These are phyloP conservation scores for Talaromyces sp. DNA, from an alignment of 2,329 filamentous ascomycete species.

Conservation along the genomic window DNA sequence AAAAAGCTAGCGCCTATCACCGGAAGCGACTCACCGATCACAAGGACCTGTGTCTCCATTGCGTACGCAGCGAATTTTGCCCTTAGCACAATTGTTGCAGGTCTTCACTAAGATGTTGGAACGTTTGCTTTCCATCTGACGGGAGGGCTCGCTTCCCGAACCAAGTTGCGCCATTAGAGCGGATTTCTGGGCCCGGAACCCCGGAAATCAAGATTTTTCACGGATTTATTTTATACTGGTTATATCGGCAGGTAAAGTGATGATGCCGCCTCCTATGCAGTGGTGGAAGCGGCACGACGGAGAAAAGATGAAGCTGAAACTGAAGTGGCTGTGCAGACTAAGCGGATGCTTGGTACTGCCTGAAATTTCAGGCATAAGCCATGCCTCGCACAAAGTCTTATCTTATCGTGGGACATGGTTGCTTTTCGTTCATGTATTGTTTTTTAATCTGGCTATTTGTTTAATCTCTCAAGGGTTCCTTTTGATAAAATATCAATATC, in stretches of 20 bases:
- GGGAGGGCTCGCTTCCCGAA: not conserved
- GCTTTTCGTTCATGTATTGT: too few relatives aligned
- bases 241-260: not conserved
- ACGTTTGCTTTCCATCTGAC: not conserved
- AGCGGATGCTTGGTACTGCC: not conserved
- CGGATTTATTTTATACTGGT: not conserved
- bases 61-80: slow-evolving; percentile 18
- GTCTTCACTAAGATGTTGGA: slow-evolving; percentile 5
- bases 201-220: not conserved
- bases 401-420: too few relatives aligned
- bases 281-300: not conserved
- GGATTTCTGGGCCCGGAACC: not conserved
- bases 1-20: not conserved
- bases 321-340: not conserved
- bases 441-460: too few relatives aligned
- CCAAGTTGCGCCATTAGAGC: not conserved
- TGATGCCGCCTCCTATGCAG: not conserved
- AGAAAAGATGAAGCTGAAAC: not conserved
- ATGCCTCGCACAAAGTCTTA: too few relatives aligned
- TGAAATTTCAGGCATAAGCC: not conserved
- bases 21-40: slow-evolving; percentile 12
- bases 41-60: slow-evolving; percentile 8
- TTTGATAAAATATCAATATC: too few relatives aligned
- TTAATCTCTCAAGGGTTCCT: too few relatives aligned
- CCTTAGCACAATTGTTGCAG: slow-evolving; percentile 17